Conservation (phyloP, 2,329 filamentous ascomycete species). For the Colletotrichum costaricense region DNA sequence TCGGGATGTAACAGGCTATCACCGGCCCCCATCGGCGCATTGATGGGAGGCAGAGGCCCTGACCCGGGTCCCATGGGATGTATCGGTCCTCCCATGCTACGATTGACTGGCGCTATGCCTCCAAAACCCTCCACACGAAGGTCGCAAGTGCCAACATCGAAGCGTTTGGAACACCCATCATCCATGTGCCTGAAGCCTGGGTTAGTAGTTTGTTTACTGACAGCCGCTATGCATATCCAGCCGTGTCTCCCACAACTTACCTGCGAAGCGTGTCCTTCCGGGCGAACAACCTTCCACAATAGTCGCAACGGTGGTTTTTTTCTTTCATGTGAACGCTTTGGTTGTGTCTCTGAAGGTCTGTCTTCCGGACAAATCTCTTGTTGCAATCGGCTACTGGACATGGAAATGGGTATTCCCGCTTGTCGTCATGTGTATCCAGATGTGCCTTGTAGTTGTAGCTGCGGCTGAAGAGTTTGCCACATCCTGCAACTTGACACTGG, state of each 20-base stretch:
- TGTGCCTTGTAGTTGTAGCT: conserved; percentile 91
- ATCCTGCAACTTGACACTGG: conserved; percentile 75
- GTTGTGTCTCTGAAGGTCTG: conserved; percentile 75
- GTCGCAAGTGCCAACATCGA: conserved; percentile 66
- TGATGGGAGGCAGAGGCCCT: conserved; percentile 25
- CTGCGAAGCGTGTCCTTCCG: conserved; percentile 86
- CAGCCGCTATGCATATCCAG: background rate
- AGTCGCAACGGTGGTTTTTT: conserved; percentile 75
- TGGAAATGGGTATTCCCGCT: conserved; percentile 75
- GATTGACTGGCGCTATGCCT: conserved; percentile 20
- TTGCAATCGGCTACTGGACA: conserved; percentile 75
- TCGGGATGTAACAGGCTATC: conserved; percentile 18
- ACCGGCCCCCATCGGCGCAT: conserved; percentile 10
- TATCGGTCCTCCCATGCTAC: conserved; percentile 32
- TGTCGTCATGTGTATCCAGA: conserved; percentile 84
- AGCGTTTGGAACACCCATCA: conserved; percentile 79
- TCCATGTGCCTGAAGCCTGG: conserved; percentile 74
- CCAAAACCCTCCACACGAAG: conserved; percentile 50
- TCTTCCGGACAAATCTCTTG: conserved; percentile 84
- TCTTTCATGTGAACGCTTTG: conserved; percentile 80
- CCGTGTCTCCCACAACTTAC: conserved; percentile 55
- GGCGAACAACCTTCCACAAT: conserved; percentile 78
- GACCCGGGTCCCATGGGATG: conserved; percentile 14
- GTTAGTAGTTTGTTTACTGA: background rate
- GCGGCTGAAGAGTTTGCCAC: conserved; percentile 83